A percentile compares a stretch with the other conserved stretches of the same genome.
phyloP scores from a whole-genome alignment of 495 filamentous ascomycete species.

The Tuber aestivum region DNA sequence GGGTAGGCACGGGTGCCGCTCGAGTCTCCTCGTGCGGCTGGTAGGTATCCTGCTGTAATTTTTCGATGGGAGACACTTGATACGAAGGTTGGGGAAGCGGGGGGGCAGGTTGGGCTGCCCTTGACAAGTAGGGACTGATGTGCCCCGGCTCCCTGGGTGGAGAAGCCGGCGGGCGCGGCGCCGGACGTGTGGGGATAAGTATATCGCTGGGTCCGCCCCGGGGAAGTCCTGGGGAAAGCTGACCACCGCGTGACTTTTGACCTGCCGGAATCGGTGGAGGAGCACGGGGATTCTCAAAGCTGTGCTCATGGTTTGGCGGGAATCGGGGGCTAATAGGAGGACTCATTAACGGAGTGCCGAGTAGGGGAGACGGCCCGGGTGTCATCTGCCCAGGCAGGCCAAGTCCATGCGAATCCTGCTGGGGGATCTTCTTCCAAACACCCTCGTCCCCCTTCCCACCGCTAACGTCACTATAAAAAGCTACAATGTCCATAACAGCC shows the following conservation, averaged over 20 bases:
- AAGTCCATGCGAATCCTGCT: constrained; percentile 45
- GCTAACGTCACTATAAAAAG: constrained; percentile 89
- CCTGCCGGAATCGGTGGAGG: constrained; percentile 73
- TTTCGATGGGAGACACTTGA: constrained; percentile 35
- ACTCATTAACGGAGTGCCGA: constrained; percentile 62
- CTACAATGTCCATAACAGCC: constrained; percentile 87
- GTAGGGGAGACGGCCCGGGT: constrained; percentile 46
- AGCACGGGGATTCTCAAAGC: constrained; percentile 93
- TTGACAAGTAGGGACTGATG: constrained; percentile 17
- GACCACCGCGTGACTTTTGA: constrained; percentile 29
- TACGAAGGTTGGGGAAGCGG: constrained; percentile 44
- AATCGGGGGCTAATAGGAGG: constrained; percentile 88
- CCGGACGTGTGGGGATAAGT: constrained; percentile 59
- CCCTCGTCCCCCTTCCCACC: constrained; percentile 74
- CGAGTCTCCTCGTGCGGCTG: constrained; percentile 36
- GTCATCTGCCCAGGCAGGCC: constrained; percentile 25
- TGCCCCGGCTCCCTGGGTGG: constrained; percentile 31
- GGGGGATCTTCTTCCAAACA: constrained; percentile 91
- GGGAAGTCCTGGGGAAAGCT: constrained; percentile 29
- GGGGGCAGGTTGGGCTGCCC: constrained; percentile 16
- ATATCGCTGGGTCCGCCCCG: constrained; percentile 47
- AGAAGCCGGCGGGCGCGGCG: constrained; percentile 57
- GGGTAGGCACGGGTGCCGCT: constrained; percentile 14
- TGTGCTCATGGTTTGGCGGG: constrained; percentile 81
- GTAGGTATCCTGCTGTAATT: constrained; percentile 40